Evolutionary conservation across 331 rosid species (phyloP), one percentile per base, ranked within the genome.

Genomic region (Acacia concinna): DNA sequence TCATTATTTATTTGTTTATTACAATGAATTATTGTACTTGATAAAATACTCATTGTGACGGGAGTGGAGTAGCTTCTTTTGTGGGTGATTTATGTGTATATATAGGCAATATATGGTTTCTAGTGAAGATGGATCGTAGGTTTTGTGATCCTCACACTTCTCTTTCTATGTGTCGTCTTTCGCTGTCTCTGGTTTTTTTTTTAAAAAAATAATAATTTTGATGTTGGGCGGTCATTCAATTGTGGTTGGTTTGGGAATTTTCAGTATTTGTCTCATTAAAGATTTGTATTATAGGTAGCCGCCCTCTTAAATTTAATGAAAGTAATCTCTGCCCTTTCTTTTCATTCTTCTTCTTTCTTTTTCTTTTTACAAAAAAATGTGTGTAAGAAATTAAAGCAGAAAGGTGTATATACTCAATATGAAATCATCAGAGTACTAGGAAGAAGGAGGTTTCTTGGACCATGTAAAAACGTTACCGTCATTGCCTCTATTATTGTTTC

Each of bases 231-330:
- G 2, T 64, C 25, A 64, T 34, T 73, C 54, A 23, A 41, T 68
- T 51, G 28, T 59, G 59, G 68, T 57, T 37, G 51, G 49, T 23
- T 67, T 27, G 28, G n/a, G n/a, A n/a, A n/a, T n/a, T n/a, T n/a
- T n/a, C n/a, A 47, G 76, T 17, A 46, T 57, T 68, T 81, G 81
- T 76, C 78, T 75, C 73, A 57, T 68, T 27, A 34, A 57, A 25
- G 56, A 40, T 75, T 81, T 34, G 66, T 75, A 46, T 34, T 28
- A 68, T 44, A 57, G 56, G n/a, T n/a, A n/a, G 68, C 25, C 8
- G 35, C 34, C 34, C 8, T 62, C 68, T 30, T 31, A 2, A 17
- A 5, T 63, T 15, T 14, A 63, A 63, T 28, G 40, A 30, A 28
- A 17, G 6, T 62, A 30, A 30, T 30, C 4, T 6, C 7, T 14